Percentiles rank a stretch among this genome's conserved stretches.
Evolutionary conservation across 1,139 yeast genomes (phyloP).

Genomic region (Yamadazyma songkhlaensis): DNA sequence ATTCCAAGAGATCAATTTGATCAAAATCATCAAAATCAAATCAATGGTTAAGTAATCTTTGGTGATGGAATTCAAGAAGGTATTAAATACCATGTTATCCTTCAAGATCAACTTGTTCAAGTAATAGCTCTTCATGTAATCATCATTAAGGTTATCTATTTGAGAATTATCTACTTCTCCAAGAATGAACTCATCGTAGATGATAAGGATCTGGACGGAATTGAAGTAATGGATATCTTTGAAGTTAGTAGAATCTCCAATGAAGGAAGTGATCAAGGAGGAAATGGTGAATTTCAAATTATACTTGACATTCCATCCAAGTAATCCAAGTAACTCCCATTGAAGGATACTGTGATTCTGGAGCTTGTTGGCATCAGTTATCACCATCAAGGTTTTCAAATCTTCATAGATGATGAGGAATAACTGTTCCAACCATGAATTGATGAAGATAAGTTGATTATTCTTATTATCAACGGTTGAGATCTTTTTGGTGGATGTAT

Average conservation of each 20-base stretch:
- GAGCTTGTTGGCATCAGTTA: conserved; percentile 22
- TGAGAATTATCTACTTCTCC: conserved; percentile 32
- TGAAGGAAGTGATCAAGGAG: conserved; percentile 39
- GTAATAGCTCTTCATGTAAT: conserved; percentile 25
- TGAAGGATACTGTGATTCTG: conserved; percentile 41
- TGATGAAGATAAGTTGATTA: conserved; percentile 18
- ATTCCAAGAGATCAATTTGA: conserved; percentile 39
- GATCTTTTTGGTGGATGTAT: neutral
- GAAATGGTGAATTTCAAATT: conserved; percentile 38
- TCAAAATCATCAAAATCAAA: conserved; percentile 30
- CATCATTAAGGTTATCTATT: conserved; percentile 30
- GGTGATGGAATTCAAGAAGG: conserved; percentile 26
- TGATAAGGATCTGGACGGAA: conserved; percentile 34
- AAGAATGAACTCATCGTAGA: conserved; percentile 40
- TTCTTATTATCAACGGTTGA: neutral
- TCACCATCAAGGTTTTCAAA: conserved; percentile 28
- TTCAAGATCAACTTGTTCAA: conserved; percentile 36
- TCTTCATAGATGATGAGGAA: conserved; percentile 39
- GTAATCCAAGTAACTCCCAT: conserved; percentile 42
- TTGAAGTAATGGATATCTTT: conserved; percentile 38
- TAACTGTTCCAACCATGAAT: conserved; percentile 40
- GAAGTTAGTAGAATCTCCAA: conserved; percentile 29
- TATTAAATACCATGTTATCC: conserved; percentile 21
- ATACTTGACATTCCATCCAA: conserved; percentile 42
- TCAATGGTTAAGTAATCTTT: conserved; percentile 33